Evolutionary conservation across 2,329 filamentous ascomycete species (phyloP), one percentile per base, ranked within the genome.

Genomic region (Trichoderma gracile): DNA sequence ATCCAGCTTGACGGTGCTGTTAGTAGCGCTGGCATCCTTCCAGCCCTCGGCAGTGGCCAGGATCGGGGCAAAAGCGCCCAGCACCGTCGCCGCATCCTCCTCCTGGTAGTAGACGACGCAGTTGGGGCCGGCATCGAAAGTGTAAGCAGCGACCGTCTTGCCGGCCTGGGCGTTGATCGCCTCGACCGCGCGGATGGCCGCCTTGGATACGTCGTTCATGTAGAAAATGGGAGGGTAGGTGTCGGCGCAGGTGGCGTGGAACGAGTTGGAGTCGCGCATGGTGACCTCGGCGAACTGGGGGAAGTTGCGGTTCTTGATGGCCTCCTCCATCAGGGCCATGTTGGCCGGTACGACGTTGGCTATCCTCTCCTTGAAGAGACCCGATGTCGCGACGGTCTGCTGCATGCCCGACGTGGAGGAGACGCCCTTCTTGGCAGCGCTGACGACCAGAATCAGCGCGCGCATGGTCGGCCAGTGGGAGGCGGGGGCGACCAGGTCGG

Each of bases 201-300:
- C 92, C 43, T 90, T 84, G 21, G 90, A 94, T 17, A 94, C 89
- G 75, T 99, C 95, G 79, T 97, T 99, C 84, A 99, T 89, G 82
- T 99, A 99, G 79, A 97, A 97, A 75, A 99, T 99, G 19, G 96
- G 95, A 50, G 96, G 95, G 79, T 92, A 93, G 1, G 95, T 98
- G 76, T 99, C 95, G 71, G 96, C 82, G 76, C 95, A 98, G 64
- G 89, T 92, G 43, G 95, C 92, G 78, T 99, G 95, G 87, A 99
- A 99, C 66, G 88, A 92, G 81, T 99, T 99, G 74, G 91, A 96
- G 76, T 99, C 95, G 76, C 89, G 89, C 93, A 97, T 99, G 17
- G 95, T 97, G 67, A 97, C 85, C 75, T 91, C 88, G 25, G 90
- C 95, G 74, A 99, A 99, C 21, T 84, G 81, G 71, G 88, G 86